Base-by-base conservation (phyloP, 345 rosid genomes). In the Eucalyptus erythrocorys region DNA sequence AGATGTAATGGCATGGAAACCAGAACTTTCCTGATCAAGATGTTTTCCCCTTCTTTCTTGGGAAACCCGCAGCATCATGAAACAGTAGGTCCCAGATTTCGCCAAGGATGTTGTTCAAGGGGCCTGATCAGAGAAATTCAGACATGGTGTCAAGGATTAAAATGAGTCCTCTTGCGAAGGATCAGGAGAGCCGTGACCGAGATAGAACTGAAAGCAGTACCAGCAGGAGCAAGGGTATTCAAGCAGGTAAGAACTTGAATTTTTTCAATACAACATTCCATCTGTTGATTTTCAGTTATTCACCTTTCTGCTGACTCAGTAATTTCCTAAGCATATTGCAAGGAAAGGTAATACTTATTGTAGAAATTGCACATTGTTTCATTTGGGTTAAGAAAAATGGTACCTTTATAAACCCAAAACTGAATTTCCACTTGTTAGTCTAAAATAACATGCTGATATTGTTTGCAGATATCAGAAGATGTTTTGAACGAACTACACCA, bases 1-100 rank as follows among this genome's bases (percentile, higher is more conserved):
- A 92, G 92, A 89, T 89, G 30, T 47, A 42, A 59, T 76, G 92
- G 95, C 40, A 89, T 94, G 93, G 95, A 91, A 5, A 91, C 89
- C 76, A 92, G 93, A 66, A 86, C 57, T 66, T 91, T 93, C 93
- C 50, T 91, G 53, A 92, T 94, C 90, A 95, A 92, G 91, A 90
- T 55, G 59, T 92, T 93, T 80, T 84, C 92, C 55, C 97, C 95
- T 11, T 49, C 82, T 45, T 90, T 50, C 40, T 64, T 92, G 49
- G 76, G 89, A 91, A 64, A 85, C 16, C 85, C 6, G 13, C 32
- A 43, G 3, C 86, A 26, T 89, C 84, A 43, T 59, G 87, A 80
- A 64, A 14, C 16, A 42, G 30, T 1, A 45, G 34, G 7, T 55
- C 94, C 24, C 48, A 88, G 88, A 87, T 90, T 57, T 91, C 92